phyloP scores from a whole-genome alignment of 805 yeast species.

The Candida vaughaniae region DNA sequence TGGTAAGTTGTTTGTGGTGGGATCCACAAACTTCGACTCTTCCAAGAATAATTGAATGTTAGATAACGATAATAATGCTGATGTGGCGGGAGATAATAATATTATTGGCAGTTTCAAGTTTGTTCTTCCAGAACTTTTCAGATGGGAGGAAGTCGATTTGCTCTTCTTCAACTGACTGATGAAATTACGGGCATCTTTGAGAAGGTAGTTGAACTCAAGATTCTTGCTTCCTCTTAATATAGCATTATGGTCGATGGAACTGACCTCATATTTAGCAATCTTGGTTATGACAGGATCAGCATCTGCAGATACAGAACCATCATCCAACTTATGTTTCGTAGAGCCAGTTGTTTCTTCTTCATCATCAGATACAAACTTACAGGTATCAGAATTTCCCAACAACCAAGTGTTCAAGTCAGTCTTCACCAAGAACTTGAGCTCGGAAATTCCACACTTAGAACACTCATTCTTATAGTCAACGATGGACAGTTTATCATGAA shows the following conservation, averaged over 20 bases:
- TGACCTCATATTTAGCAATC: conserved; percentile 48
- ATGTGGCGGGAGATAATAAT: conserved; percentile 45
- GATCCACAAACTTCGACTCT: conserved; percentile 64
- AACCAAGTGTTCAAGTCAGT: conserved; percentile 83
- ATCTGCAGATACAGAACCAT: conserved; percentile 19
- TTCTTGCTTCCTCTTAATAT: conserved; percentile 65
- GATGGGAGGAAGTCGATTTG: conserved; percentile 10
- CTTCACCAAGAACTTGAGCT: conserved; percentile 80
- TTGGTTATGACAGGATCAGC: conserved; percentile 52
- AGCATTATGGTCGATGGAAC: conserved; percentile 56
- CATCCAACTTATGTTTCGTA: conserved; percentile 3
- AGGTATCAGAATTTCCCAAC: conserved; percentile 61
- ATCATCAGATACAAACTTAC: conserved; percentile 41
- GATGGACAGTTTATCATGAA: conserved; percentile 66
- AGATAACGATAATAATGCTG: conserved; percentile 38
- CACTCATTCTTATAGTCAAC: conserved; percentile 82
- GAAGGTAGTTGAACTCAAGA: conserved; percentile 65
- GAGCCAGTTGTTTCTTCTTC: background rate
- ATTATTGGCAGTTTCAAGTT: conserved; percentile 42
- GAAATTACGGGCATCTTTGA: conserved; percentile 63
- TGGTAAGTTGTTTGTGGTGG: conserved; percentile 23
- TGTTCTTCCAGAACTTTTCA: conserved; percentile 5
- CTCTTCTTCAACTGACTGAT: conserved; percentile 48
- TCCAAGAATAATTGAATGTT: conserved; percentile 54
- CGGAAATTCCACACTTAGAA: conserved; percentile 58